Evolutionary conservation across 306 rosid genomes (phyloP), one percentile per base, ranked within the genome.

Genomic region (Corylus heterophylla): DNA sequence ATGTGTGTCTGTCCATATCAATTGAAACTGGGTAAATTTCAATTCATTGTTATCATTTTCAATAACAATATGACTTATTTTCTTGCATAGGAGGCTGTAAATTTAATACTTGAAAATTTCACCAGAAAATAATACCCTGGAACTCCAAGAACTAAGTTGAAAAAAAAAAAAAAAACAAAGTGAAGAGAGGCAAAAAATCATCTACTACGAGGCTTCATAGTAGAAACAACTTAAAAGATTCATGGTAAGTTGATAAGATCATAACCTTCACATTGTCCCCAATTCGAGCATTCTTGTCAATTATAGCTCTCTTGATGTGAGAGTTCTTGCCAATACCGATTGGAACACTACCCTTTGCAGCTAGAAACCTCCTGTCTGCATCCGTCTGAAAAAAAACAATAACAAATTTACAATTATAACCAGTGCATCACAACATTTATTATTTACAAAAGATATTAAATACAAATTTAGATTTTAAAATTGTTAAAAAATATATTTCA

Each of bases 241-340:
- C 67, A 20, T 47, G 27, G 6, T 17, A n/a, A 31, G 54, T 74
- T 59, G 73, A 64, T 39, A 13, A 51, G 22, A 69, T 66, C 8
- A 48, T 75, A 20, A 96, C 99, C 99, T 93, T 90, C 55, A 96
- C 98, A 49, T 90, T 76, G 42, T 93, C 97, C 25, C 99, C 99
- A 69, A 96, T 86, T 77, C 99, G 91, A 74, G 98, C 99, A 85
- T 96, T 96, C 88, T 96, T 96, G 89, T 96, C 98, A 20, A 96
- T 92, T 75, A 96, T 96, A 61, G 99, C 99, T 89, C 97, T 91
- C 87, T 85, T 96, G 86, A 96, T 87, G 85, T 96, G 99, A 58
- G 97, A 90, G 82, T 82, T 90, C 85, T 63, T 90, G 74, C 99
- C 98, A 39, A 96, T 96, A 74, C 99, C 99, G 37, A 95, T 93